A percentile compares a stretch with the other conserved stretches of the same genome.
phyloP scores from a whole-genome alignment of 306 rosid species.

The Rosa persica region DNA sequence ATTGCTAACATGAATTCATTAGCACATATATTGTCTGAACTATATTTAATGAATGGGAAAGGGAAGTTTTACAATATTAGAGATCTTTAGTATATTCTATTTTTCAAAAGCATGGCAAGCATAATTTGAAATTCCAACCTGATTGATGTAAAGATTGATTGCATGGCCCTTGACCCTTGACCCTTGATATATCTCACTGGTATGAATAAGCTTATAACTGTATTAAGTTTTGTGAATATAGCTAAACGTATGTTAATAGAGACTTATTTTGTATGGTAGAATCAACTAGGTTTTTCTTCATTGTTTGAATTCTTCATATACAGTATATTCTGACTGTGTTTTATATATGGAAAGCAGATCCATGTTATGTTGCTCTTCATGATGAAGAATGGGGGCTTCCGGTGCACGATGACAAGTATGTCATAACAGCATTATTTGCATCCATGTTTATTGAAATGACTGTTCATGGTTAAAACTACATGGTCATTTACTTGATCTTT shows the following conservation, averaged over 20 bases:
- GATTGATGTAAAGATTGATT: not conserved
- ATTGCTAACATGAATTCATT: not conserved
- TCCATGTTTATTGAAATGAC: conserved; percentile 20
- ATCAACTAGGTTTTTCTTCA: conserved; percentile 6
- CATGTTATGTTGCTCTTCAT: conserved; percentile 63
- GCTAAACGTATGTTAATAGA: not conserved
- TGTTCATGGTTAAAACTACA: not conserved
- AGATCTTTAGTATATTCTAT: not conserved
- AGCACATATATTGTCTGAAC: not conserved
- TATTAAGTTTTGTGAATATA: conserved; percentile 1
- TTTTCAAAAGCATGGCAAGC: not conserved
- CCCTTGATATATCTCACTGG: not conserved
- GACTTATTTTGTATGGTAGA: not conserved
- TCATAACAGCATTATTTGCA: conserved; percentile 16
- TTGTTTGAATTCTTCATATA: conserved; percentile 3
- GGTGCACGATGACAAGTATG: conserved; percentile 79
- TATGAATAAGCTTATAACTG: not conserved
- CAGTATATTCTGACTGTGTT: conserved; percentile 33
- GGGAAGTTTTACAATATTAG: not conserved
- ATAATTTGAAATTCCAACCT: not conserved
- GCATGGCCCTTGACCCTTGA: no score
- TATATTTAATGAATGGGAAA: not conserved
- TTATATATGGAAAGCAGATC: conserved; percentile 48
- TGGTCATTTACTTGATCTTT: conserved; percentile 29
- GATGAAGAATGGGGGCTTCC: conserved; percentile 94